Conservation (phyloP, 345 rosid genomes). For the Dipteronia sinensis region DNA sequence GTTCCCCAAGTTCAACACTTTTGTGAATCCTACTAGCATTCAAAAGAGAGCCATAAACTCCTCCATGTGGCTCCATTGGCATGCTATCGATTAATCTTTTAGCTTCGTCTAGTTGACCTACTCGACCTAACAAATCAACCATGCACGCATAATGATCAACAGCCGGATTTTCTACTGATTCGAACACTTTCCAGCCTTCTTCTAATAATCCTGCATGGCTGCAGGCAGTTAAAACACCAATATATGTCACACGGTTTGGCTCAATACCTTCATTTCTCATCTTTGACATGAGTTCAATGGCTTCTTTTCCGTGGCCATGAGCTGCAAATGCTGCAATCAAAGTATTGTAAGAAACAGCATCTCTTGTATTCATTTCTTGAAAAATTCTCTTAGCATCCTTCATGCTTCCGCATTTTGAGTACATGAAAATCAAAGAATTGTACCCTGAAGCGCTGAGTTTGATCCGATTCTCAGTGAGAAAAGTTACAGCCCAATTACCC, state of each 20-base stretch:
- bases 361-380: slow-evolving; percentile 31
- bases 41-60: slow-evolving; percentile 40
- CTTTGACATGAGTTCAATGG: slow-evolving; percentile 23
- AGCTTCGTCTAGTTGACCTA: slow-evolving; percentile 37
- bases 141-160: slow-evolving; percentile 36
- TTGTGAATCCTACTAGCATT: slow-evolving; percentile 32
- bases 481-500: slow-evolving; percentile 37
- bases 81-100: slow-evolving; percentile 30
- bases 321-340: slow-evolving; percentile 48
- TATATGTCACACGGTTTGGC: slow-evolving; percentile 43
- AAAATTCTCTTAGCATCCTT: slow-evolving; percentile 37
- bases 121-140: slow-evolving; percentile 39
- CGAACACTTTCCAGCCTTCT: slow-evolving; percentile 32
- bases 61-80: slow-evolving; percentile 39
- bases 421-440: slow-evolving; percentile 47
- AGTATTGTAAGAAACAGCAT: slow-evolving; percentile 41
- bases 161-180: slow-evolving; percentile 26
- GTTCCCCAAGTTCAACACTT: slow-evolving; percentile 29
- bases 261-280: slow-evolving; percentile 37
- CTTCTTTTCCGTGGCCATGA: slow-evolving; percentile 41
- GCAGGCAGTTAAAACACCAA: slow-evolving; percentile 44
- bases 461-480: slow-evolving; percentile 29
- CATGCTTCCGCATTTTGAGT: slow-evolving; percentile 41
- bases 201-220: slow-evolving; percentile 48
- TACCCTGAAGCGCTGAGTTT: slow-evolving; percentile 41